Percentiles rank a stretch among this genome's conserved stretches.
Conservation (phyloP, 192 early-diverging fungal genomes). For the Linnemannia elongata region DNA sequence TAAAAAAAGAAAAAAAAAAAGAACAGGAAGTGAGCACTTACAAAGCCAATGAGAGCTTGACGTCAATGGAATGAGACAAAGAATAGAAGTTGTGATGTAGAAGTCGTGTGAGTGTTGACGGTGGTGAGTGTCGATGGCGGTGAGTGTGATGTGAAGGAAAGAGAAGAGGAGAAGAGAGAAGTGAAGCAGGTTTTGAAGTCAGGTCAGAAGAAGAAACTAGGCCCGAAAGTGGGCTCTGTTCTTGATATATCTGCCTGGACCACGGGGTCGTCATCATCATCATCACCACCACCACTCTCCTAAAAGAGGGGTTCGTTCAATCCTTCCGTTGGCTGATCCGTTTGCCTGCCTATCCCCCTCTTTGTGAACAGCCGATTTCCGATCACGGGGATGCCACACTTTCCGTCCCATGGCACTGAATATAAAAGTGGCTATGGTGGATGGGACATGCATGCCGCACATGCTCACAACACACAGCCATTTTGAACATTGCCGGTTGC, state of each 20-base stretch:
- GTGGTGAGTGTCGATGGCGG: background rate
- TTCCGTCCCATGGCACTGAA: too few relatives aligned
- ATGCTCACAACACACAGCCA: too few relatives aligned
- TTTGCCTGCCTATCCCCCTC: too few relatives aligned
- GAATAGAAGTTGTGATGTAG: background rate
- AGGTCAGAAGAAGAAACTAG: background rate
- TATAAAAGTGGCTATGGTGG: too few relatives aligned
- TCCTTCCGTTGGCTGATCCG: too few relatives aligned
- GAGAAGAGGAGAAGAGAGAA: background rate
- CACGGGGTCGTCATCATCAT: constrained; percentile 6
- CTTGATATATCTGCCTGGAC: background rate
- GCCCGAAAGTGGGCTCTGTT: background rate
- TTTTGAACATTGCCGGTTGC: too few relatives aligned
- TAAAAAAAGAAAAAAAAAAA: background rate
- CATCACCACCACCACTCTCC: background rate
- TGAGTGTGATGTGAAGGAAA: background rate
- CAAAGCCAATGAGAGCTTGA: constrained; percentile 7
- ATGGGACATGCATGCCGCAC: too few relatives aligned
- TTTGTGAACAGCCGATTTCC: too few relatives aligned
- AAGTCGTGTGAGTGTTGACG: background rate
- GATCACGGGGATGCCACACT: too few relatives aligned
- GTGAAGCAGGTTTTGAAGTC: background rate
- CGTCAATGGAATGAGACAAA: background rate
- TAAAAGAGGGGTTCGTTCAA: background rate
- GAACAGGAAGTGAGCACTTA: background rate